Base-by-base conservation (phyloP, 352 stramenopile genomes). In the Peronosclerospora sorghi region DNA sequence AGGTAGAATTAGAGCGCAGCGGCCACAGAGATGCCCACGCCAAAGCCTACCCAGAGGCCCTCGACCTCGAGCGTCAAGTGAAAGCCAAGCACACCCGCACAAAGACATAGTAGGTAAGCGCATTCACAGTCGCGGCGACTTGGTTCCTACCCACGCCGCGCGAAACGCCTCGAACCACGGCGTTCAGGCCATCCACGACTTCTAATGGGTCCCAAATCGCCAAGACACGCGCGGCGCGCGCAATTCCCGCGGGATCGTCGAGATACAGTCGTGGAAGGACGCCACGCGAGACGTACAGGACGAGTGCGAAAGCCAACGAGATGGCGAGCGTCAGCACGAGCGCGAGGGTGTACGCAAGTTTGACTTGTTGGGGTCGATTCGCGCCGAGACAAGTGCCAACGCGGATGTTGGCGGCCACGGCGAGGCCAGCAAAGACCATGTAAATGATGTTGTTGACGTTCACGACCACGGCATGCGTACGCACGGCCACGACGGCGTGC, bases 51-150 rank as follows among this genome's bases (percentile, higher is more conserved):
- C 73, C 82, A 13, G 80, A n/a, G 56, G 6, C 73, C 73, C 30
- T 73, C 52, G 13, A 86, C 59, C n/a, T 61, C 65, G 35, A 5
- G 62, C 32, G 18, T n/a, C n/a, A 65, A 45, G 35, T 64, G 32
- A 47, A 92, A 74, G 2, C 46, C 77, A 7, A 89, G 43, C 8
- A 81, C 10, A 10, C 66, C 67, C 1, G 68, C 79, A 0, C 79
- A 6, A 85, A 66, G 1, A 68, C 44, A 49, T 88, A 94, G 50
- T 86, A 91, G 1, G 74, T 76, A 10, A 84, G 58, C 8, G 77
- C 65, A 39, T 86, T 87, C 4, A 74, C 59, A n/a, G 62, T 55
- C 1, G 77, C 71, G n/a, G 62, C 68, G 14, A 81, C 58, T 3
- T 65, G 65, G 30, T 92, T 76, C 19, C 68, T 55, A 10, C 79